Evolutionary conservation across 2,329 filamentous ascomycete species (phyloP).

Genomic region (Mycosphaerella sp.): DNA sequence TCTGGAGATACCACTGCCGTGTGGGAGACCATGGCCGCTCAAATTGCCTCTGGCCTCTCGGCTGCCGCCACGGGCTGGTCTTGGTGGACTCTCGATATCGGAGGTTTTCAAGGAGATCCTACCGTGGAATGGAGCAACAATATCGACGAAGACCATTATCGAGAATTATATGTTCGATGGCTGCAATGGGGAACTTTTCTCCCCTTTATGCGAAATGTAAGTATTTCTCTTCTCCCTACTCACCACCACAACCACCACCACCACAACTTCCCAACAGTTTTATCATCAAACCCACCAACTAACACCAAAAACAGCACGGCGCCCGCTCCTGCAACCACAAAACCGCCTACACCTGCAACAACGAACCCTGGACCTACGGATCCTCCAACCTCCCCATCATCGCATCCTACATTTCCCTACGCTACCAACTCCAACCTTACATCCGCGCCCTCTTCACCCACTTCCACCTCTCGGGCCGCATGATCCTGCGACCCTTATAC

Average conservation of each 20-base stretch:
- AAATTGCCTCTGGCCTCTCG: constrained; percentile 28
- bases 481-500: constrained; percentile 38
- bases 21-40: constrained; percentile 29
- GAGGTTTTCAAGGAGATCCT: constrained; percentile 32
- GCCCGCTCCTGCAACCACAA: constrained; percentile 27
- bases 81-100: constrained; percentile 32
- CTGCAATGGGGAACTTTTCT: constrained; percentile 32
- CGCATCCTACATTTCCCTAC: constrained; percentile 28
- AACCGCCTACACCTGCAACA: constrained; percentile 35
- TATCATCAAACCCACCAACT: too few relatives aligned
- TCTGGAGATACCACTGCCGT: constrained; percentile 30
- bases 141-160: constrained; percentile 28
- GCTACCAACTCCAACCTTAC: constrained; percentile 31
- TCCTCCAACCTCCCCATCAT: constrained; percentile 28
- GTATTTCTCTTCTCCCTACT: background rate
- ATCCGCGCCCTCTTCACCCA: constrained; percentile 32
- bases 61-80: constrained; percentile 29
- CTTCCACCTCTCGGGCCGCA: constrained; percentile 32
- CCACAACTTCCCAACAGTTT: too few relatives aligned
- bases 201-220: constrained; percentile 30
- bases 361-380: constrained; percentile 34
- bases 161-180: constrained; percentile 32
- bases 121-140: constrained; percentile 34
- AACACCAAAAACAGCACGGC: constrained; percentile 25
- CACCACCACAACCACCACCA: too few relatives aligned